phyloP scores from a whole-genome alignment of 306 rosid genomes.

The Castanea crenata region DNA sequence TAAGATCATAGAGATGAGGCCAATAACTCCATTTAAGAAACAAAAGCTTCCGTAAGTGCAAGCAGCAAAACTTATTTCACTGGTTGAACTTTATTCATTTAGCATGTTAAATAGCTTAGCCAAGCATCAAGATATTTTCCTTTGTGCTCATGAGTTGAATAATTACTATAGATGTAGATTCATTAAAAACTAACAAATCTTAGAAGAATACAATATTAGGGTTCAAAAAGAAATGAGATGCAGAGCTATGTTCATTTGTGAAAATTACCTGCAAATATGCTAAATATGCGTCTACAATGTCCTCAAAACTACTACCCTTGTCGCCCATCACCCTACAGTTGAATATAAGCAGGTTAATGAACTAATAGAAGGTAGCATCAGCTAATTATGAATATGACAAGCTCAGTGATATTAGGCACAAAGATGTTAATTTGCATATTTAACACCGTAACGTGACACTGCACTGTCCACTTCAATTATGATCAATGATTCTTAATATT shows the following conservation, averaged over 20 bases:
- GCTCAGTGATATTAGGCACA: constrained; percentile 1
- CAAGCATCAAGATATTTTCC: background rate
- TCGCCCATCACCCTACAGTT: constrained; percentile 50
- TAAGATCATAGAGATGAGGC: background rate
- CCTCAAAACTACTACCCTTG: constrained; percentile 63
- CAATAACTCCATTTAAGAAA: background rate
- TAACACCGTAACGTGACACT: background rate
- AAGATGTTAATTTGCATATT: background rate
- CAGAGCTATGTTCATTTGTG: constrained; percentile 1
- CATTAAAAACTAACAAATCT: background rate
- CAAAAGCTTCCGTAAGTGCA: background rate
- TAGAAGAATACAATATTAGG: background rate
- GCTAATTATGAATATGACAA: background rate
- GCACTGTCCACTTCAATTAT: background rate
- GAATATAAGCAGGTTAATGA: constrained; percentile 20
- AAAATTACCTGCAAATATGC: constrained; percentile 93
- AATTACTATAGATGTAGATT: background rate
- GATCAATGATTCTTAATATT: background rate
- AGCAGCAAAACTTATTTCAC: background rate
- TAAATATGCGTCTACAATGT: constrained; percentile 82
- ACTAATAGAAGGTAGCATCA: constrained; percentile 7
- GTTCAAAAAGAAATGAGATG: constrained; percentile 11
- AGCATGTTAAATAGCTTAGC: background rate
- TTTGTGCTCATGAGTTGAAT: background rate
- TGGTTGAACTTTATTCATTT: background rate